phyloP scores from a whole-genome alignment of 2,329 filamentous ascomycete genomes.

The Apiospora malaysiana region DNA sequence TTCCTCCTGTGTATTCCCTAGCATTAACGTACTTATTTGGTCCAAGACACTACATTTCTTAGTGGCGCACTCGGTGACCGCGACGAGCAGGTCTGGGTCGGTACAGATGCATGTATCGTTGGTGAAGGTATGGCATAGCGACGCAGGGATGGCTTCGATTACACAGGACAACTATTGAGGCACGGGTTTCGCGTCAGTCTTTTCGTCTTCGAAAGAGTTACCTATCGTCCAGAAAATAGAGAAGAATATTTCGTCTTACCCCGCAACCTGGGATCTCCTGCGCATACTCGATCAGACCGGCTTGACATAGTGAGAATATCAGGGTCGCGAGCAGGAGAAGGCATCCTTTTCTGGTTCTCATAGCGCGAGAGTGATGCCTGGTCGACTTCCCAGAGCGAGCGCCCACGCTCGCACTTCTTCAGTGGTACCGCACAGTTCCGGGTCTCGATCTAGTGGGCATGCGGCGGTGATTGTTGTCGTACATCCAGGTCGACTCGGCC shows the following conservation, averaged over 20 bases:
- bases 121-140: conserved; percentile 24
- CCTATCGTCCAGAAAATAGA: background rate
- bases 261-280: background rate
- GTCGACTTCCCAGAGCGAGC: background rate
- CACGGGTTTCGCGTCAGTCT: background rate
- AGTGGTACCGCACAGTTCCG: background rate
- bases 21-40: conserved; percentile 20
- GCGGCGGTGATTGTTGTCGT: background rate
- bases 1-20: too few species aligned
- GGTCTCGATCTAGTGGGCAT: background rate
- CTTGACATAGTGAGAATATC: conserved; percentile 14
- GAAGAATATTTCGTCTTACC: background rate
- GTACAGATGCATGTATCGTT: conserved; percentile 32
- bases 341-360: background rate
- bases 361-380: background rate
- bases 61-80: conserved; percentile 41
- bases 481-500: background rate
- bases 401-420: background rate
- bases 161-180: conserved; percentile 22
- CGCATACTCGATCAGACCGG: conserved; percentile 6
- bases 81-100: conserved; percentile 25
- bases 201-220: background rate
- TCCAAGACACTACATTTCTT: conserved; percentile 21
- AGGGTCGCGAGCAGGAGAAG: background rate
- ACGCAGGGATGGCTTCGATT: conserved; percentile 17